Conservation (phyloP, 768 basidiomycete genomes). For the Tulasnella sp. region DNA sequence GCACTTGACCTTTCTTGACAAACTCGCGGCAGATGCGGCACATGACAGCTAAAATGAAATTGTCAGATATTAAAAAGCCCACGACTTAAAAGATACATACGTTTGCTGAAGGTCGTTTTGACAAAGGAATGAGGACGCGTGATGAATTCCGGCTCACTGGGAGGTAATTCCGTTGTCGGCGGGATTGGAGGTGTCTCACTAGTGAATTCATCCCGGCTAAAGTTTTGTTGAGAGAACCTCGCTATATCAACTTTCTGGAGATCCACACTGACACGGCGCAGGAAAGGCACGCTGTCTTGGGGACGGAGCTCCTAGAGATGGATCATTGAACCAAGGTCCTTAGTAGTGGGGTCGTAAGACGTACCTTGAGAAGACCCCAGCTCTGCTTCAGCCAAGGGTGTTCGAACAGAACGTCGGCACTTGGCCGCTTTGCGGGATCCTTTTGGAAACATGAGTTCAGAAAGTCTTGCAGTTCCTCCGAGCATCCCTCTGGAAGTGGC, state of each 20-base stretch:
- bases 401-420: conserved; percentile 72
- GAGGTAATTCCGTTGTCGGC: conserved; percentile 31
- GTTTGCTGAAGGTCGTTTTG: conserved; percentile 85
- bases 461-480: conserved; percentile 66
- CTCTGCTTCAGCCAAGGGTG: conserved; percentile 81
- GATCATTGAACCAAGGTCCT: not conserved
- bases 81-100: conserved; percentile 9
- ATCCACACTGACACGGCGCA: conserved; percentile 81
- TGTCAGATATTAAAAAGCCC: not conserved
- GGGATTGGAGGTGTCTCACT: conserved; percentile 20
- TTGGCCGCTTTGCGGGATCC: conserved; percentile 69
- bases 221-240: conserved; percentile 28
- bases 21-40: conserved; percentile 71
- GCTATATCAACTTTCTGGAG: conserved; percentile 57
- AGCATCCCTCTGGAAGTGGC: conserved; percentile 68
- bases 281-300: conserved; percentile 90
- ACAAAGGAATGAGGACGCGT: conserved; percentile 68
- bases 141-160: conserved; percentile 31
- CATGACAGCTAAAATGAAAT: conserved; percentile 47
- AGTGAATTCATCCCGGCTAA: not conserved
- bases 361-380: conserved; percentile 67
- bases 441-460: conserved; percentile 82
- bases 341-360: conserved; percentile 14
- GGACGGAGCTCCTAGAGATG: conserved; percentile 57
- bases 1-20: conserved; percentile 75